Base-by-base conservation (phyloP, 495 filamentous ascomycete genomes). In the Paragyromitra xinjiangensis region DNA sequence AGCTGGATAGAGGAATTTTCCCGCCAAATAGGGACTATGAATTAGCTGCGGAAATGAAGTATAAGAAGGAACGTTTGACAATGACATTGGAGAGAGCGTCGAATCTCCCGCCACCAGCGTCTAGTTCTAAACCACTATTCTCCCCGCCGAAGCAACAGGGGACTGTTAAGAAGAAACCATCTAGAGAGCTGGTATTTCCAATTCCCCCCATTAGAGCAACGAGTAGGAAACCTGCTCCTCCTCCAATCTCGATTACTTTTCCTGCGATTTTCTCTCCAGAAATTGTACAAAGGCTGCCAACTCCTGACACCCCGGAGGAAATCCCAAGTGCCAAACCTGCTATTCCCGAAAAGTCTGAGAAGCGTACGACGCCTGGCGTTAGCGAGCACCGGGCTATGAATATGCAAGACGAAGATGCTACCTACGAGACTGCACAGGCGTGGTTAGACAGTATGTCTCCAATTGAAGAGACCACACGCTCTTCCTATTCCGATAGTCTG, bases 371-470 rank as follows among this genome's bases (percentile, higher is more conserved):
- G 19, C 24, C 44, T 7, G 22, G n/a, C 16, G 14, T 37, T 44
- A 44, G 29, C n/a, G 16, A 51, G 16, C 39, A 56, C 39, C 14
- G n/a, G 8, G 34, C 1, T n/a, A 11, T 58, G n/a, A 64, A n/a
- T 14, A 37, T 37, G 19, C 48, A 48, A 5, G 12, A 44, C 5
- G 37, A 53, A 56, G 40, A 34, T 24, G 7, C 50, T 19, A 56
- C 71, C 44, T 81, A 81, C 34, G 71, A 82, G 59, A 72, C 70
- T 9, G 66, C 79, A 12, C 78, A 62, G 73, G 79, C 75, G 8
- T 81, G 79, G 80, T 53, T 75, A n/a, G 74, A 73, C 11, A 81
- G 79, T 11, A 45, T 81, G 34, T 77, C 78, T 51, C 44, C 51
- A 11, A 55, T 65, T 61, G 9, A 12, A 14, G 62, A 63, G 45